Evolutionary conservation across 2,329 filamentous ascomycete species (phyloP).

Genomic region (Bipolaris zeicola): DNA sequence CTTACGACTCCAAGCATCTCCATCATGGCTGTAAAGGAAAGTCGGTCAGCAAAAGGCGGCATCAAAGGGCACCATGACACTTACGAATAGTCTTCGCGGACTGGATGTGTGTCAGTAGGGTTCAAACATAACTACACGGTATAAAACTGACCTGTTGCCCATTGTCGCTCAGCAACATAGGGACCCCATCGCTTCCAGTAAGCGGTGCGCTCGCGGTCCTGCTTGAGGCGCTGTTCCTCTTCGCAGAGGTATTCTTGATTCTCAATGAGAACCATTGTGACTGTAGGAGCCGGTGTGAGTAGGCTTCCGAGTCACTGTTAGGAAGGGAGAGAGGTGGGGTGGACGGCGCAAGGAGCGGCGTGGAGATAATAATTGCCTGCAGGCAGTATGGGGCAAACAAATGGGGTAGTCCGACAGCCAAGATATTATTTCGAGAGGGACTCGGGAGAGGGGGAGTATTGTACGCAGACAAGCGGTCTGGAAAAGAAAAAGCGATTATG

Average conservation of each 20-base stretch:
- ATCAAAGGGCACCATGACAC: constrained; percentile 36
- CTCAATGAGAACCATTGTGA: constrained; percentile 84
- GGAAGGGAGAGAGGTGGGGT: constrained; percentile 18
- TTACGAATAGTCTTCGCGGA: constrained; percentile 88
- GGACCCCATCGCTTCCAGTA: constrained; percentile 99
- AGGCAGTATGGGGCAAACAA: constrained; percentile 24
- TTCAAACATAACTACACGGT: background rate
- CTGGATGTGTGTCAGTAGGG: constrained; percentile 54
- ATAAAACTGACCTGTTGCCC: constrained; percentile 76
- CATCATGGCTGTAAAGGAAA: constrained; percentile 64
- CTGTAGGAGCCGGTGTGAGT: constrained; percentile 16
- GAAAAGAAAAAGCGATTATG: constrained; percentile 14
- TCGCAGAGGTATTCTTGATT: constrained; percentile 84
- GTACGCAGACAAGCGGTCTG: constrained; percentile 6
- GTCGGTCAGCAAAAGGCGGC: constrained; percentile 32
- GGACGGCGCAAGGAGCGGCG: constrained; percentile 29
- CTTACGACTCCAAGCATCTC: constrained; percentile 95
- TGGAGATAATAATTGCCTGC: constrained; percentile 28
- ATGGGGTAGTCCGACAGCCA: constrained; percentile 26
- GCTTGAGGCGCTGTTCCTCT: constrained; percentile 87
- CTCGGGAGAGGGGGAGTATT: constrained; percentile 4
- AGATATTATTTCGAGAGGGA: constrained; percentile 15
- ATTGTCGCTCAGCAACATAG: constrained; percentile 91
- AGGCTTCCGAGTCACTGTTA: constrained; percentile 7
- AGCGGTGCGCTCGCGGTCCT: constrained; percentile 80